Conservation (phyloP, 768 basidiomycete genomes). For the Tylopilus rubrobrunneus region DNA sequence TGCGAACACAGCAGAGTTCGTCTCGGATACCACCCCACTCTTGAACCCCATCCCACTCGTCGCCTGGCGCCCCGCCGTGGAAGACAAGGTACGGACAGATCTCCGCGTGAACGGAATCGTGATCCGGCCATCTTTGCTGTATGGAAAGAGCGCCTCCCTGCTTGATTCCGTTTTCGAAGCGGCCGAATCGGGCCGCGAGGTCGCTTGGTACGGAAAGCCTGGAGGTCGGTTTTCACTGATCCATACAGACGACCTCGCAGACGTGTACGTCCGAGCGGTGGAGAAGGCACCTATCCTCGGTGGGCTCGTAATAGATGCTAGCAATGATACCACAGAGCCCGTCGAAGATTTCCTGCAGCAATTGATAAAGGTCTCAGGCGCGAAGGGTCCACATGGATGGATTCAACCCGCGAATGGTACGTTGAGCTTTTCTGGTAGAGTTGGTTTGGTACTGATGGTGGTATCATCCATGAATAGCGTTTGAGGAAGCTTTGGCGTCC, state of each 20-base stretch:
- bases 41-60: constrained; percentile 11
- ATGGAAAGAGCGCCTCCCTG: constrained; percentile 27
- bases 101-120: constrained; percentile 31
- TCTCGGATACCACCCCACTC: constrained; percentile 20
- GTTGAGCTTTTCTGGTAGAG: constrained; percentile 2
- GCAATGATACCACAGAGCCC: constrained; percentile 29
- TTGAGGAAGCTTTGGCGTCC: constrained; percentile 22
- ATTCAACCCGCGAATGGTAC: constrained; percentile 21
- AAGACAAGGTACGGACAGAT: constrained; percentile 12
- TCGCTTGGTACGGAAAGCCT: constrained; percentile 23
- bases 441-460: neutral
- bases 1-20: constrained; percentile 12
- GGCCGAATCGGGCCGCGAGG: constrained; percentile 15
- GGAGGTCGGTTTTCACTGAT: constrained; percentile 25
- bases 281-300: constrained; percentile 30
- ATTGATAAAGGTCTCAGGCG: constrained; percentile 26
- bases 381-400: constrained; percentile 21
- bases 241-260: constrained; percentile 35
- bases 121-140: constrained; percentile 30
- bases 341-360: constrained; percentile 27
- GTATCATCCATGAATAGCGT: constrained; percentile 7
- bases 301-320: constrained; percentile 29
- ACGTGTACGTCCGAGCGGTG: constrained; percentile 30
- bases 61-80: constrained; percentile 20
- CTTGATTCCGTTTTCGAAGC: constrained; percentile 22